Percentiles rank a stretch among this genome's conserved stretches.
Evolutionary conservation across 1,284 basidiomycete genomes (phyloP).

Genomic region (Cystobasidium slooffiae): DNA sequence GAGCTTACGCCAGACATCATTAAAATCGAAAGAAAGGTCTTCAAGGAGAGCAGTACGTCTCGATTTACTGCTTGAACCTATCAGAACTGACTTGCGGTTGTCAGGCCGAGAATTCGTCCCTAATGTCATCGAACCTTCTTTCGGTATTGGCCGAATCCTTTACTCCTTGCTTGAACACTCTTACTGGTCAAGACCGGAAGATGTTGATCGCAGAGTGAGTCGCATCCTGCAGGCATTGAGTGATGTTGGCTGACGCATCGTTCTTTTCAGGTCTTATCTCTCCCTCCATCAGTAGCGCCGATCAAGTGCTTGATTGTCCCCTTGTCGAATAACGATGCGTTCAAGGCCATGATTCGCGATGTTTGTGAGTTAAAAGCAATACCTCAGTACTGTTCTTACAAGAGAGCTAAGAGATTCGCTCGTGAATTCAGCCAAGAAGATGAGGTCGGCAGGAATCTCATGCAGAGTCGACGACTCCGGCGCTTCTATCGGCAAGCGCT

Average conservation of each 20-base stretch:
- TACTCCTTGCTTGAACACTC: constrained; percentile 93
- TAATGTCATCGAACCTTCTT: constrained; percentile 98
- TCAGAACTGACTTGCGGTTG: background rate
- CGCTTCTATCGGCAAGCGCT: constrained; percentile 93
- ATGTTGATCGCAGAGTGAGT: constrained; percentile 77
- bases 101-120: constrained; percentile 90
- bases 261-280: constrained; percentile 73
- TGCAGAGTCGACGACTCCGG: constrained; percentile 94
- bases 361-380: constrained; percentile 71
- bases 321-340: constrained; percentile 83
- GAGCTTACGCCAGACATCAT: constrained; percentile 75
- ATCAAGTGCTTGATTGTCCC: constrained; percentile 97
- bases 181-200: constrained; percentile 93
- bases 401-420: constrained; percentile 13
- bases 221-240: no score
- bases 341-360: constrained; percentile 81
- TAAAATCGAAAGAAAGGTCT: constrained; percentile 79
- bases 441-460: constrained; percentile 86
- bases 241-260: constrained; percentile 26
- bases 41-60: constrained; percentile 81
- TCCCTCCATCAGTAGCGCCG: constrained; percentile 88
- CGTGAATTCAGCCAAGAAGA: constrained; percentile 69
- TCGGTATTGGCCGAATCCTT: constrained; percentile 94
- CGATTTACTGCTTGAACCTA: background rate
- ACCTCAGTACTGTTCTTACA: background rate